Percentiles rank a stretch among this genome's conserved stretches.
These are phyloP conservation scores for Fusarium paranaense DNA, from an alignment of 2,329 filamentous ascomycete genomes.

Conservation along the genomic window DNA sequence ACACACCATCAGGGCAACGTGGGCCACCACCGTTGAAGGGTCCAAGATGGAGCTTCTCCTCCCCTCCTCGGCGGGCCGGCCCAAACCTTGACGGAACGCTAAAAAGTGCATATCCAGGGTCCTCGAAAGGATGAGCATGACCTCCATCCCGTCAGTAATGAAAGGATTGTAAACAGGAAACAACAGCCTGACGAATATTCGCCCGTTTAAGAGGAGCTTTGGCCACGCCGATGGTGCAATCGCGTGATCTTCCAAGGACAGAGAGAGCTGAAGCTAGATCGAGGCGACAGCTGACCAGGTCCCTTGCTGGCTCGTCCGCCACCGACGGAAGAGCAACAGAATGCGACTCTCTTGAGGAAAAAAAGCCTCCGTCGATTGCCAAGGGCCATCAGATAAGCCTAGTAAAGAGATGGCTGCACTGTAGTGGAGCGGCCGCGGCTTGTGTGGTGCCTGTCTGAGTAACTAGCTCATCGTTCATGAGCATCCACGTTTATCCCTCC, in stretches of 20 bases:
- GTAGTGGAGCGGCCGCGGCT: constrained; percentile 24
- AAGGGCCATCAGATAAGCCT: constrained; percentile 39
- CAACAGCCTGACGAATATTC: constrained; percentile 3
- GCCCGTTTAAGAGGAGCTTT: background rate
- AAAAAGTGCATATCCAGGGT: constrained; percentile 22
- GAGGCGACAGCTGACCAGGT: constrained; percentile 39
- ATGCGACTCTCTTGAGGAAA: constrained; percentile 20
- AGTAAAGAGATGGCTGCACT: constrained; percentile 21
- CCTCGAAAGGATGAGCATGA: background rate
- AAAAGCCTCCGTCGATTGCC: constrained; percentile 26
- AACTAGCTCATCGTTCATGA: constrained; percentile 13
- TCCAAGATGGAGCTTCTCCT: constrained; percentile 23
- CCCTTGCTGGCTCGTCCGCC: constrained; percentile 32
- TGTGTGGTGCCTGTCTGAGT: constrained; percentile 16
- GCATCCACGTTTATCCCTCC: constrained; percentile 26
- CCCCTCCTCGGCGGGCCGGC: constrained; percentile 25
- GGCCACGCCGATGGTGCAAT: constrained; percentile 3
- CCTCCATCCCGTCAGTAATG: constrained; percentile 2
- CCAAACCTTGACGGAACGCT: constrained; percentile 37
- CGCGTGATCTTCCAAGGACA: constrained; percentile 18
- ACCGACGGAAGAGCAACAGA: constrained; percentile 14
- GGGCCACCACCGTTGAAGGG: constrained; percentile 31
- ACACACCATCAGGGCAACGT: constrained; percentile 26
- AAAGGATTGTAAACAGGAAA: constrained; percentile 14
- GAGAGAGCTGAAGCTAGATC: constrained; percentile 35